Evolutionary conservation across 164 flowering plant genomes (phyloP).

Genomic region (Litsea cubeba): DNA sequence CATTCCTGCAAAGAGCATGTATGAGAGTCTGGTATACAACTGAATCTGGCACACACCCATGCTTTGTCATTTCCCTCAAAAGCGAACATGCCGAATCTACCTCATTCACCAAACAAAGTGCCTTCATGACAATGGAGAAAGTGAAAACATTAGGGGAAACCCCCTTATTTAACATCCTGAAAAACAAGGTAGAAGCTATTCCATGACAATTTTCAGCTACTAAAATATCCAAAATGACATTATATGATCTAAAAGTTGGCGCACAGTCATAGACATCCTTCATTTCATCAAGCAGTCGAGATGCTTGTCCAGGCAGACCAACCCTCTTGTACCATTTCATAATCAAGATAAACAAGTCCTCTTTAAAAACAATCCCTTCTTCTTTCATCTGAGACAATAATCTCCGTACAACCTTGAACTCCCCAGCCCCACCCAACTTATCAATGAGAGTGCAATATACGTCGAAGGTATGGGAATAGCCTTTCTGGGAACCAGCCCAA

Average conservation of each 20-base stretch:
- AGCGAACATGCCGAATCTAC: conserved; percentile 71
- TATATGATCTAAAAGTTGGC: conserved; percentile 75
- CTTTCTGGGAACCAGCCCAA: conserved; percentile 60
- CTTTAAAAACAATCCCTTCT: conserved; percentile 63
- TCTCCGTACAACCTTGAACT: conserved; percentile 55
- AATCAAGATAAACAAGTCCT: conserved; percentile 62
- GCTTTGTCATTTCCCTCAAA: conserved; percentile 75
- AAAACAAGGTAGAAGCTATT: conserved; percentile 57
- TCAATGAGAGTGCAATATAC: conserved; percentile 62
- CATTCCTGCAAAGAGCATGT: conserved; percentile 54
- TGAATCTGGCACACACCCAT: conserved; percentile 90
- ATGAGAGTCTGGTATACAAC: conserved; percentile 76
- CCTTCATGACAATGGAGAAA: conserved; percentile 73
- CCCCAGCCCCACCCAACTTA: conserved; percentile 58
- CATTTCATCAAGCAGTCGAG: conserved; percentile 71
- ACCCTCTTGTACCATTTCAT: conserved; percentile 80
- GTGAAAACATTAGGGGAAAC: conserved; percentile 63
- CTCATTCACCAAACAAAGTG: conserved; percentile 64
- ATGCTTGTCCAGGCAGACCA: conserved; percentile 74
- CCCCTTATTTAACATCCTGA: conserved; percentile 68
- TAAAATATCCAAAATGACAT: conserved; percentile 68
- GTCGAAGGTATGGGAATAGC: conserved; percentile 68
- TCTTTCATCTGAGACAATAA: conserved; percentile 76
- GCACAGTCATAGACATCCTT: conserved; percentile 48
- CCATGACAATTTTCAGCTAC: conserved; percentile 58